phyloP scores from a whole-genome alignment of 2,329 filamentous ascomycete species.

The Claviceps arundinis region DNA sequence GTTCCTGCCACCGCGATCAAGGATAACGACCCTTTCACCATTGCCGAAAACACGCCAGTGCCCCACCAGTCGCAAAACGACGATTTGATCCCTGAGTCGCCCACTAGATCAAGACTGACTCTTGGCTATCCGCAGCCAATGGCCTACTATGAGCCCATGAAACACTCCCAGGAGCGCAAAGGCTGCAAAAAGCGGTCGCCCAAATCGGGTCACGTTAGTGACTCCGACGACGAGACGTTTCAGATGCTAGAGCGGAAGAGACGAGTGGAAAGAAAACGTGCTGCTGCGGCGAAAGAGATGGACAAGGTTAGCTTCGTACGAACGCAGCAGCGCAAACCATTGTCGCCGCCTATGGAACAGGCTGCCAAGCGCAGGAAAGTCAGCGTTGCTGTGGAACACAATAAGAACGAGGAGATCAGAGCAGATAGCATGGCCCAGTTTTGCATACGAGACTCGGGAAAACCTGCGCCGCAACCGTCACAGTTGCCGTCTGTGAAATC shows the following conservation, averaged over 20 bases:
- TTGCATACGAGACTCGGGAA: conserved; percentile 14
- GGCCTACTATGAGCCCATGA: conserved; percentile 31
- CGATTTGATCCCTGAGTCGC: conserved; percentile 25
- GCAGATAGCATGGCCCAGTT: background rate
- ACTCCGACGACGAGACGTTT: conserved; percentile 21
- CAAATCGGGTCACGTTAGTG: conserved; percentile 18
- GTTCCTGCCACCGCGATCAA: conserved; percentile 16
- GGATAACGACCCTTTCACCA: conserved; percentile 8
- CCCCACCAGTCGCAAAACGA: conserved; percentile 13
- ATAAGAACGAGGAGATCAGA: background rate
- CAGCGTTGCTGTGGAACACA: background rate
- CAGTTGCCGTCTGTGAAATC: conserved; percentile 15
- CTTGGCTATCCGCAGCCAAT: conserved; percentile 19
- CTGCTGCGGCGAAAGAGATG: conserved; percentile 27
- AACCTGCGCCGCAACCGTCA: conserved; percentile 12
- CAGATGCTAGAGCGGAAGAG: conserved; percentile 21
- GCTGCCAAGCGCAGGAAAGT: conserved; percentile 16
- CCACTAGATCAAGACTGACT: conserved; percentile 14
- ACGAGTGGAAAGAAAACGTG: conserved; percentile 24
- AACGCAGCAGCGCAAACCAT: conserved; percentile 8
- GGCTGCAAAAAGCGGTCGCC: conserved; percentile 10
- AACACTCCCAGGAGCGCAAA: conserved; percentile 31
- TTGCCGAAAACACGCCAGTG: conserved; percentile 14
- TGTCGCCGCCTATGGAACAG: conserved; percentile 9
- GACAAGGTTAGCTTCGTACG: conserved; percentile 25